Conservation (phyloP, 805 yeast genomes). For the Scheffersomyces coipomensis region DNA sequence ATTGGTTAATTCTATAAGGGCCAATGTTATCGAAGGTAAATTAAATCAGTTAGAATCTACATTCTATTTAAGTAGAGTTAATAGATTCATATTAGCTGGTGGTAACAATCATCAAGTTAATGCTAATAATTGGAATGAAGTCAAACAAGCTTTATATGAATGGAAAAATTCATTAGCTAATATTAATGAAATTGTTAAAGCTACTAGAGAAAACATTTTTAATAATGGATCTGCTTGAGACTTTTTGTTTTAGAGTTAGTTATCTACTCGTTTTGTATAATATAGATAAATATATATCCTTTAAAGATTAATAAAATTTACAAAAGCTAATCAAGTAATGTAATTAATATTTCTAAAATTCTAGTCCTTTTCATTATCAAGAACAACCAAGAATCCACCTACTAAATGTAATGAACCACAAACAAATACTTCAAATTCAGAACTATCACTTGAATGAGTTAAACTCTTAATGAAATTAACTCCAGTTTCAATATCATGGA, state of each 20-base stretch:
- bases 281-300: not conserved
- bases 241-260: not conserved
- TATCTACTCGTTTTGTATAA: not conserved
- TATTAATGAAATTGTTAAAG: constrained; percentile 39
- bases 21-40: constrained; percentile 45
- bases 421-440: constrained; percentile 68
- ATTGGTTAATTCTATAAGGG: constrained; percentile 40
- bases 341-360: not conserved
- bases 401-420: constrained; percentile 93
- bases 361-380: constrained; percentile 45
- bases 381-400: constrained; percentile 87
- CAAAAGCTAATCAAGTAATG: no score
- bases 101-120: constrained; percentile 21
- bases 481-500: constrained; percentile 75
- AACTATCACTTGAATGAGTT: constrained; percentile 18
- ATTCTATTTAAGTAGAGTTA: constrained; percentile 40
- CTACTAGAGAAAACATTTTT: constrained; percentile 43
- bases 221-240: constrained; percentile 9
- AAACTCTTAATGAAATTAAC: constrained; percentile 51
- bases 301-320: constrained; percentile 1
- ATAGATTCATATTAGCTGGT: constrained; percentile 39
- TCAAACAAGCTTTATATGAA: constrained; percentile 29
- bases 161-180: constrained; percentile 42
- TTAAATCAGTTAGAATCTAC: constrained; percentile 42
- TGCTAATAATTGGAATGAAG: constrained; percentile 30